phyloP scores from a whole-genome alignment of 305 asterid genomes.

The Fraxinus platypoda region DNA sequence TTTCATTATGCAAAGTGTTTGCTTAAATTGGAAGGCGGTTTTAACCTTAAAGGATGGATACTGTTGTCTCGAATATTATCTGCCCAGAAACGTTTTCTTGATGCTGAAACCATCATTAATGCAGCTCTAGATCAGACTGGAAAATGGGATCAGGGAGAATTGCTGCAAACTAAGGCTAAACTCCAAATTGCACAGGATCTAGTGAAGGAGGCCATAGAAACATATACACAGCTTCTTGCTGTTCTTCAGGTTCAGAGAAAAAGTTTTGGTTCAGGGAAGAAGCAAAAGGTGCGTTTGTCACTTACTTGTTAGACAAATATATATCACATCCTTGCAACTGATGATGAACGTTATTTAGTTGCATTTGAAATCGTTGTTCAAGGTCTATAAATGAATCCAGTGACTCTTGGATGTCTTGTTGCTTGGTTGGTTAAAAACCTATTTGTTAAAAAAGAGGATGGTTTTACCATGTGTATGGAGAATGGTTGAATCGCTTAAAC shows the following conservation, averaged over 20 bases:
- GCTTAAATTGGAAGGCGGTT: conserved; percentile 70
- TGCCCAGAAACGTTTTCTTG: conserved; percentile 61
- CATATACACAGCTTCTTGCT: conserved; percentile 72
- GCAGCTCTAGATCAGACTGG: conserved; percentile 83
- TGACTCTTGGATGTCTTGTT: neutral
- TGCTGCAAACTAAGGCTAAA: conserved; percentile 82
- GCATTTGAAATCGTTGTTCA: neutral
- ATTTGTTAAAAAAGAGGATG: neutral
- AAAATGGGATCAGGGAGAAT: conserved; percentile 78
- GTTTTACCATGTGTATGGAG: neutral
- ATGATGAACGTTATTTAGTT: neutral
- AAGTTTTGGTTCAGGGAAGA: conserved; percentile 48
- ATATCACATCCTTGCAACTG: neutral
- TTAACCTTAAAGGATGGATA: conserved; percentile 60
- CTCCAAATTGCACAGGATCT: conserved; percentile 71
- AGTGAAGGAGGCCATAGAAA: conserved; percentile 66
- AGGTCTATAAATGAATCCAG: neutral
- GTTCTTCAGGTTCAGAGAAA: conserved; percentile 74
- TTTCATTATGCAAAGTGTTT: conserved; percentile 55
- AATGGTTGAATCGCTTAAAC: neutral
- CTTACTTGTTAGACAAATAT: conserved; percentile 18
- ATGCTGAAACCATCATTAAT: conserved; percentile 60
- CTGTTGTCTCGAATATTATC: conserved; percentile 79
- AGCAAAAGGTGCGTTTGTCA: conserved; percentile 43
- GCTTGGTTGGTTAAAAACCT: neutral